These are phyloP conservation scores for Karstenula rhodostoma DNA, from an alignment of 2,329 filamentous ascomycete genomes.

Conservation along the genomic window DNA sequence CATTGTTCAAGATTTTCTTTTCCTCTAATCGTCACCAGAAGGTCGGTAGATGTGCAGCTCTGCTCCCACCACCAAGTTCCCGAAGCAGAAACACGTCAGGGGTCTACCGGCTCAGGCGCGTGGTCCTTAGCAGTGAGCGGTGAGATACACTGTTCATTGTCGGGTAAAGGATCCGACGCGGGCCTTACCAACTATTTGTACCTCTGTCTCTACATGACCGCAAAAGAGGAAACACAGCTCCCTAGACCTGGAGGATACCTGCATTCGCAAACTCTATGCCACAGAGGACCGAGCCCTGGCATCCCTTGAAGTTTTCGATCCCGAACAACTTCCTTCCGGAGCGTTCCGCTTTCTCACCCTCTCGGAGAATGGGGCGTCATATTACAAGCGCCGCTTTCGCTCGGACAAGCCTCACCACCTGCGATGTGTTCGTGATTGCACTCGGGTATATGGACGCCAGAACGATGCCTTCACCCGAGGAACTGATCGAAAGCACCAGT, in stretches of 20 bases:
- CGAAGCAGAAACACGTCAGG: slow-evolving; percentile 1
- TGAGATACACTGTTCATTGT: slow-evolving; percentile 26
- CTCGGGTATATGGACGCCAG: slow-evolving; percentile 33
- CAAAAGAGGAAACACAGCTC: background rate
- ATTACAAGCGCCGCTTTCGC: slow-evolving; percentile 38
- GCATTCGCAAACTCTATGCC: background rate
- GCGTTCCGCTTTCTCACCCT: background rate
- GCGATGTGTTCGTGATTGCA: slow-evolving; percentile 45
- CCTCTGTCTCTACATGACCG: slow-evolving; percentile 12
- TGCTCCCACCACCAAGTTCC: slow-evolving; percentile 1
- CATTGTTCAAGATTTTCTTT: background rate
- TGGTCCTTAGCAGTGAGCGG: slow-evolving; percentile 18
- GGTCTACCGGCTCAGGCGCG: slow-evolving; percentile 14
- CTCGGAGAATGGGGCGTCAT: slow-evolving; percentile 35
- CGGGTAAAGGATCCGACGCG: background rate
- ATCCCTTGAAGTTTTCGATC: background rate
- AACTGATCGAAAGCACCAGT: slow-evolving; percentile 36
- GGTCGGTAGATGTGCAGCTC: background rate
- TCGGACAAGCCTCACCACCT: slow-evolving; percentile 44
- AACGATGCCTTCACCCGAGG: slow-evolving; percentile 36
- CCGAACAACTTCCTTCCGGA: background rate
- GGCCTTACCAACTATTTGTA: background rate
- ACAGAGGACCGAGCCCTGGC: background rate
- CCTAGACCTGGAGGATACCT: background rate
- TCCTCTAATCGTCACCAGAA: background rate